phyloP scores from a whole-genome alignment of 192 early-diverging fungal genomes.

The Phlyctochytrium planicorne region DNA sequence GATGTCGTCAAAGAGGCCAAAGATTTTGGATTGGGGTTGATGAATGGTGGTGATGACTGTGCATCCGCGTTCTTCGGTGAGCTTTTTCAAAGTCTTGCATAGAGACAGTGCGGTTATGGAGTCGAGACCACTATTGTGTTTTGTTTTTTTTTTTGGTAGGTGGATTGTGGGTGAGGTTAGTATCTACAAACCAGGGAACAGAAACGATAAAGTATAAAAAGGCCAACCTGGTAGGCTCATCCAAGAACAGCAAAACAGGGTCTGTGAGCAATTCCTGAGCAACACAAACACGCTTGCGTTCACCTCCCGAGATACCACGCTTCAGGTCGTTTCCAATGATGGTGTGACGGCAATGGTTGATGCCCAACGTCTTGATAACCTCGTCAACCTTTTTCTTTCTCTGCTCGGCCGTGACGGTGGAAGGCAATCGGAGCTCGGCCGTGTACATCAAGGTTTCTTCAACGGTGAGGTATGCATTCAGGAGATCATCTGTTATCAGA shows the following conservation, averaged over 20 bases:
- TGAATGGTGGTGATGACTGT: conserved; percentile 79
- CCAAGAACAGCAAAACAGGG: no score
- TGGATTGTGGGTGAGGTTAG: no score
- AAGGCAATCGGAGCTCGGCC: conserved; percentile 61
- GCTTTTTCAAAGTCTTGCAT: conserved; percentile 55
- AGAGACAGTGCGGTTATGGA: conserved; percentile 60
- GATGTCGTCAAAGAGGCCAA: conserved; percentile 75
- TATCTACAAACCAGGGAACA: conserved; percentile 2
- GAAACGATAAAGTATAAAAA: background rate
- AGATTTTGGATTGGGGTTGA: conserved; percentile 72
- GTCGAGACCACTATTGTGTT: conserved; percentile 57
- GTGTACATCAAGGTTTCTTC: conserved; percentile 72
- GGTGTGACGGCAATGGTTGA: conserved; percentile 53
- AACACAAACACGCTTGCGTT: conserved; percentile 48
- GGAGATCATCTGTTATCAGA: no score
- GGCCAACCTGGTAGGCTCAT: no score
- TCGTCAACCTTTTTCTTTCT: conserved; percentile 58
- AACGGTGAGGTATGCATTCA: conserved; percentile 53
- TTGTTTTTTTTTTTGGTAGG: conserved; percentile 37
- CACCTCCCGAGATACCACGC: conserved; percentile 54
- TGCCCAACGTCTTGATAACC: conserved; percentile 59
- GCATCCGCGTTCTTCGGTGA: conserved; percentile 51
- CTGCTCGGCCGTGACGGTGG: conserved; percentile 34
- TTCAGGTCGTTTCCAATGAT: conserved; percentile 43
- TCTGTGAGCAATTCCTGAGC: conserved; percentile 36